Evolutionary conservation across 768 basidiomycete genomes (phyloP).

Genomic region (Rhodotorula diobovata): DNA sequence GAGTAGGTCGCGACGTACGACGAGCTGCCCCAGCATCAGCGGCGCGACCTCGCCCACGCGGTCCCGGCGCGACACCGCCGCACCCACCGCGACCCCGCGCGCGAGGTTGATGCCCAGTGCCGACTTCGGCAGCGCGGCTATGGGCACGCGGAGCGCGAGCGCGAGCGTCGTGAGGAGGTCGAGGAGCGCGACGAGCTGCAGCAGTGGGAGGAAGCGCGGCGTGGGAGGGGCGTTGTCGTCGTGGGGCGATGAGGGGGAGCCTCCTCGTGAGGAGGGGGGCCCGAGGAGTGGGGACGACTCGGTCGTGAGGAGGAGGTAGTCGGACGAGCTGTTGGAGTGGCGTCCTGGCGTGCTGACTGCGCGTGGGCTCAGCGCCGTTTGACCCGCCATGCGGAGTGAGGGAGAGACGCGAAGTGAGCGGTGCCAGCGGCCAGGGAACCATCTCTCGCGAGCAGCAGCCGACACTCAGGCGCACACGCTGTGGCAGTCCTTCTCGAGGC

Average conservation of each 20-base stretch:
- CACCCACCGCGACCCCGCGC: not conserved
- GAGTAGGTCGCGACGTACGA: not conserved
- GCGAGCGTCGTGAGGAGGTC: not conserved
- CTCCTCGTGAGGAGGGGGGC: not conserved
- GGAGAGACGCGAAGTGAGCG: not conserved
- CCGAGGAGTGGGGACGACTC: not conserved
- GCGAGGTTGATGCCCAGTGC: not conserved
- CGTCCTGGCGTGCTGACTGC: fast-evolving
- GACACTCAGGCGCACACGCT: no score
- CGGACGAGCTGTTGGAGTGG: not conserved
- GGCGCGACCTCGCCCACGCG: not conserved
- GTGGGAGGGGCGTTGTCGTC: not conserved
- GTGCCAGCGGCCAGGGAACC: no score
- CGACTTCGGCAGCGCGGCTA: not conserved
- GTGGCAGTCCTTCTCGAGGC: no score
- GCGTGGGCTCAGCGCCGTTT: not conserved
- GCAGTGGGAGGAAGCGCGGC: conserved; percentile 8
- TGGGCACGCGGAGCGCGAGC: not conserved
- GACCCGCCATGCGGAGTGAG: no score
- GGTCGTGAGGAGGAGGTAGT: not conserved
- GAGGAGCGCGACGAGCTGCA: not conserved
- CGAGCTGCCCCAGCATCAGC: conserved; percentile 15
- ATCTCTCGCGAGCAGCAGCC: not conserved
- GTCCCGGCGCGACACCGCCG: not conserved
- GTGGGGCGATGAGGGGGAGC: not conserved